Evolutionary conservation across 2,329 filamentous ascomycete species (phyloP), one percentile per base, ranked within the genome.

Genomic region (Trichoderma sp.): DNA sequence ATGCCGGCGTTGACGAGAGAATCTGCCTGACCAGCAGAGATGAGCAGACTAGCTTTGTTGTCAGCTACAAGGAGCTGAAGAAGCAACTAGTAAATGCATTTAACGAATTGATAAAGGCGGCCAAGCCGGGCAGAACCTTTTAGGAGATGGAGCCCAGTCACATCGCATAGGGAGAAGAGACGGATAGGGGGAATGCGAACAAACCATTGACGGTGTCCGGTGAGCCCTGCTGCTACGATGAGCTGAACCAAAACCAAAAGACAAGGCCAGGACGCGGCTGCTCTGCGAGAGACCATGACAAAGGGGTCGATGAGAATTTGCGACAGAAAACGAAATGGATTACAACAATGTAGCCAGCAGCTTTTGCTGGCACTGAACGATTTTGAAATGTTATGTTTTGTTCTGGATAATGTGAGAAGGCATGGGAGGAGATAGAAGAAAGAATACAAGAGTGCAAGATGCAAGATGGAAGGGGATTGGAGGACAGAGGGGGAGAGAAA

Each of bases 11-110:
- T 2, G 94, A 97, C 30, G 96, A 99, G 81, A 92, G 90, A 81
- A 88, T 99, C 64, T 92, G 91, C 75, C 84, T 99, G 68, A 91
- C 94, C 28, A 97, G 93, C 80, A 89, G 95, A 71, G 95, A 99
- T 81, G 93, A 97, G 78, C 93, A 97, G 81, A 96, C 91, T 70
- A 91, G 92, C 74, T 92, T 98, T 78, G 87, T 98, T 70, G 91
- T 98, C 73, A 95, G 90, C 75, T 99, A 97, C 81, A 93, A 93
- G 80, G 96, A 98, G 81, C 82, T 99, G 73, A 97, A 89, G 82
- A 89, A 90, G 80, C 87, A 89, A 79, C 81, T 90, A 62, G 82
- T 83, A 53, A 84, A 83, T 68, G 85, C 89, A 3, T 91, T 90
- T 76, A 84, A 84, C 39, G 89, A 91, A 69, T 83, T 91, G 68